phyloP scores from a whole-genome alignment of 1,139 yeast species.

The Lodderomyces oxycetoniae region DNA sequence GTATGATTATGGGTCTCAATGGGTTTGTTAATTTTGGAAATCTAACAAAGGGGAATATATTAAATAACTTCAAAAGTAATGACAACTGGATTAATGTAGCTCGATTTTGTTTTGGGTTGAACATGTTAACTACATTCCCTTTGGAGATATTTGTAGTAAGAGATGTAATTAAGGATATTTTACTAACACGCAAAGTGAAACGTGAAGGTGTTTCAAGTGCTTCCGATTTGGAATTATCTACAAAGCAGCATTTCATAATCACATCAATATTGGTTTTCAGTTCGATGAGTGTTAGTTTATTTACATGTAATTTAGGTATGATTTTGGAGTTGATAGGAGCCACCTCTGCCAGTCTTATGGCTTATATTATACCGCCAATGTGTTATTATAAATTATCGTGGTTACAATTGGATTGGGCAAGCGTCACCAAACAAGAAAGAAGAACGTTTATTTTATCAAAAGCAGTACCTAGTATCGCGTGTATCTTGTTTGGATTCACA shows the following conservation, averaged over 20 bases:
- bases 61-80: conserved; percentile 77
- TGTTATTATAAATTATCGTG: conserved; percentile 68
- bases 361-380: conserved; percentile 85
- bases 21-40: conserved; percentile 76
- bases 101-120: conserved; percentile 85
- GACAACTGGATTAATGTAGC: conserved; percentile 79
- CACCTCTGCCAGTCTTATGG: conserved; percentile 88
- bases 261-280: conserved; percentile 63
- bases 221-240: conserved; percentile 39
- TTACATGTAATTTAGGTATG: conserved; percentile 86
- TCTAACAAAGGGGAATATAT: conserved; percentile 76
- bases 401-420: conserved; percentile 37
- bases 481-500: conserved; percentile 65
- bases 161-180: conserved; percentile 71
- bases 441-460: conserved; percentile 26
- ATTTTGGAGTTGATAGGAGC: conserved; percentile 88
- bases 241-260: conserved; percentile 53
- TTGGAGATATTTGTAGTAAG: conserved; percentile 85
- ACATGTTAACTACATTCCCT: conserved; percentile 92
- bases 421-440: conserved; percentile 30
- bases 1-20: conserved; percentile 72
- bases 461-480: conserved; percentile 51
- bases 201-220: conserved; percentile 21
- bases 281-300: conserved; percentile 71
- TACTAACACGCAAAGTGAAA: conserved; percentile 24